These are phyloP conservation scores for Pelargonium cotyledonis DNA, from an alignment of 441 rosid species.

Conservation along the genomic window DNA sequence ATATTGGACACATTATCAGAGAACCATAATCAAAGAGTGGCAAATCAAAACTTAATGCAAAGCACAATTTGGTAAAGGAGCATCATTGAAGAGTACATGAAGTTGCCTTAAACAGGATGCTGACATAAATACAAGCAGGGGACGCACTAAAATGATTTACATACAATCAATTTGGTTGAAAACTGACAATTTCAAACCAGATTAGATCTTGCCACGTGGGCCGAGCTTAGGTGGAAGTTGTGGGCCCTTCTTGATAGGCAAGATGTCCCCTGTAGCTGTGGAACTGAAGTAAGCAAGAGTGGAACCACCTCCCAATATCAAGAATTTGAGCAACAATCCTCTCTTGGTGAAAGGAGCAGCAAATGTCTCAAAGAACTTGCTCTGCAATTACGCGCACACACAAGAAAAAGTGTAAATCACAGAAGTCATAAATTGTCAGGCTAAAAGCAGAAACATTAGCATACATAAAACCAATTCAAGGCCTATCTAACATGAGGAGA, in stretches of 20 bases:
- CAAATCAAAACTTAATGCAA: neutral
- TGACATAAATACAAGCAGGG: constrained; percentile 19
- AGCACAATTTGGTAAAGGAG: constrained; percentile 5
- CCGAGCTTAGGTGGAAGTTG: constrained; percentile 85
- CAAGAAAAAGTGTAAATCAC: neutral
- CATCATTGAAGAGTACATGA: constrained; percentile 16
- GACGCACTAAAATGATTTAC: constrained; percentile 17
- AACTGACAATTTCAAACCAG: constrained; percentile 13
- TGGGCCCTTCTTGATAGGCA: constrained; percentile 87
- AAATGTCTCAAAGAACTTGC: constrained; percentile 96
- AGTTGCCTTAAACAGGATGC: constrained; percentile 16
- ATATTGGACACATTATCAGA: neutral
- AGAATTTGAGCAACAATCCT: constrained; percentile 86
- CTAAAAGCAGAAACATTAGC: neutral
- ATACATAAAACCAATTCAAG: neutral
- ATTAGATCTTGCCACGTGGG: constrained; percentile 82
- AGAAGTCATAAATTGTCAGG: neutral
- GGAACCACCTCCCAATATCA: constrained; percentile 83
- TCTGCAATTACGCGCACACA: constrained; percentile 38
- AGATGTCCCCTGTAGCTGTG: constrained; percentile 59
- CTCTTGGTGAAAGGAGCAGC: constrained; percentile 95
- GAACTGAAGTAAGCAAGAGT: constrained; percentile 65
- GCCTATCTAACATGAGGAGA: too few relatives aligned
- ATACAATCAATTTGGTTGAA: constrained; percentile 16
- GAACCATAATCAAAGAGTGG: neutral